These are phyloP conservation scores for Forsythia suspensa DNA, from an alignment of 257 asterid species.

Conservation along the genomic window DNA sequence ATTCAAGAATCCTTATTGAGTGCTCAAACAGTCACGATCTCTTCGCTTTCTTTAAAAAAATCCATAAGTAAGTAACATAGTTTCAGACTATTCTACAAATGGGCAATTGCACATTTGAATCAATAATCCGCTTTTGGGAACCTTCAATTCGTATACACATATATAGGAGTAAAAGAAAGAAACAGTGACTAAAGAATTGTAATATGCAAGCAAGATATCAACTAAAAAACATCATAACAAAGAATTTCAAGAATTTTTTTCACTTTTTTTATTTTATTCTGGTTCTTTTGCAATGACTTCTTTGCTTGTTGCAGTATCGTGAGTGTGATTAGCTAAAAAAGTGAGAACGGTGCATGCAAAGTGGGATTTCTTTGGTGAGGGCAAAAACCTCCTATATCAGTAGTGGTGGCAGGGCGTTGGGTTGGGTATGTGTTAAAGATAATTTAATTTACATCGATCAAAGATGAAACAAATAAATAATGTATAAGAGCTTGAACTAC, in stretches of 20 bases:
- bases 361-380: background rate
- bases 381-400: too few species aligned
- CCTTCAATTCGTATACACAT: background rate
- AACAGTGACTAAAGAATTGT: constrained; percentile 23
- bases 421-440: too few species aligned
- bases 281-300: constrained; percentile 24
- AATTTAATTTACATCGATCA: too few species aligned
- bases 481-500: too few species aligned
- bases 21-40: constrained; percentile 77
- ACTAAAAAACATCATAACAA: constrained; percentile 37
- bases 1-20: constrained; percentile 67
- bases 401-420: too few species aligned
- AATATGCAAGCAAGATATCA: constrained; percentile 43
- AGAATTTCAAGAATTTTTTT: background rate
- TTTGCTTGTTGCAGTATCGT: constrained; percentile 50
- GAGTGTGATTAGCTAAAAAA: constrained; percentile 24
- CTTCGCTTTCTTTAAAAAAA: constrained; percentile 65
- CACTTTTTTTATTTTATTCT: background rate
- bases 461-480: too few species aligned
- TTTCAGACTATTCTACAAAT: constrained; percentile 31
- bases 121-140: constrained; percentile 27
- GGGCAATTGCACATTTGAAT: constrained; percentile 37
- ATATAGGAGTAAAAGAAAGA: constrained; percentile 4
- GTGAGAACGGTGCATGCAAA: constrained; percentile 29
- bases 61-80: constrained; percentile 26